phyloP scores from a whole-genome alignment of 305 asterid genomes.

The Fraxinus xanthoxyloides region DNA sequence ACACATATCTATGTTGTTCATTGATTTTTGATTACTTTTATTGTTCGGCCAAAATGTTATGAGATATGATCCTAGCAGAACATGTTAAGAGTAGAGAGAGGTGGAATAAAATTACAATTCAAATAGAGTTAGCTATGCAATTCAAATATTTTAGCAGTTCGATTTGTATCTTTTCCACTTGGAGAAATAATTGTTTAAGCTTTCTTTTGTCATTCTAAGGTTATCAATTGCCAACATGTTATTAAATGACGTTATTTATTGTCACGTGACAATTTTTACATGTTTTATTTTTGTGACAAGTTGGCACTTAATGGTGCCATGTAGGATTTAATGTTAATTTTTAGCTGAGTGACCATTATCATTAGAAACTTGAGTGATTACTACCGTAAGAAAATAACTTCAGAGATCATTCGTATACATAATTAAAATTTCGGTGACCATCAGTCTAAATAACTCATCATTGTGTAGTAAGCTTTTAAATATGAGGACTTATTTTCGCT shows the following conservation, averaged over 20 bases:
- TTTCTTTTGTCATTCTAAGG: background rate
- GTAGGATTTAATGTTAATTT: background rate
- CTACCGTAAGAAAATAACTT: background rate
- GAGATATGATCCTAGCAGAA: background rate
- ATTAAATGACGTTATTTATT: background rate
- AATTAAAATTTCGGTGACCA: background rate
- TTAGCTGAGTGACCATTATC: background rate
- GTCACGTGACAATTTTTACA: background rate
- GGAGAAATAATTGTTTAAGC: background rate
- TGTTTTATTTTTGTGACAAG: background rate
- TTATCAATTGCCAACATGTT: background rate
- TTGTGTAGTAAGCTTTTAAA: background rate
- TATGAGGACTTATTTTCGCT: background rate
- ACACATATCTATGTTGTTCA: constrained; percentile 9
- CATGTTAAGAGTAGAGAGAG: background rate
- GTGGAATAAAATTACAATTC: background rate
- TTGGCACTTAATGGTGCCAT: background rate
- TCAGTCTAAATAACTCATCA: background rate
- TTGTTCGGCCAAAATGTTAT: background rate
- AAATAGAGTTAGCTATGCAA: background rate
- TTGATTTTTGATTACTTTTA: background rate
- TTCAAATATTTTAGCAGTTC: background rate
- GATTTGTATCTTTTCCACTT: background rate
- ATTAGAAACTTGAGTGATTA: background rate
- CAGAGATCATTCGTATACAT: background rate